Base-by-base conservation (phyloP, 176 grass and related monocot genomes). In the Puccinellia tenuiflora region DNA sequence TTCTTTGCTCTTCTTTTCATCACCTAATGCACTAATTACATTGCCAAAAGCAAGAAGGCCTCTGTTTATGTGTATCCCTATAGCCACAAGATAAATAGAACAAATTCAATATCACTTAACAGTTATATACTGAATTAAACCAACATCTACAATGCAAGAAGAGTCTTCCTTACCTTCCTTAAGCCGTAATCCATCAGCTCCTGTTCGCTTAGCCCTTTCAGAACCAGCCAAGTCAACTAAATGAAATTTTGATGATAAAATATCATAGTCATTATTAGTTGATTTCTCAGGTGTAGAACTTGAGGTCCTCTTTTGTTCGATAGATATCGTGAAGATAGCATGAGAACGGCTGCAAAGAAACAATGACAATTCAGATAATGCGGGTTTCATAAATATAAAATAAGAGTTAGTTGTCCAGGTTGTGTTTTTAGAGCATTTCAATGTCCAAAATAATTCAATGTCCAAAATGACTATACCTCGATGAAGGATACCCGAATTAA, bases 401-500 rank as follows among this genome's bases (percentile, higher is more conserved):
- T 47, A 14, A 47, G 29, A 73, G 48, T 29, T 73, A 48, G 24
- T 73, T 26, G 40, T 10, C 69, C 25, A 73, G 42, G 25, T 47
- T 47, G 21, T n/a, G n/a, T 46, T 71, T 45, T 28, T 46, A 71
- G 68, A 43, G 39, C 21, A 71, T 26, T 24, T 28, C 22, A 46
- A 3, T 71, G 39, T 71, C 68, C 22, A 46, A 71, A 47, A 31
- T 3, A 5, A 63, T 63, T 63, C n/a, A n/a, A n/a, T n/a, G n/a
- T n/a, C n/a, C n/a, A n/a, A n/a, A n/a, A n/a, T n/a, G n/a, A n/a
- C 6, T 63, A 16, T 85, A 99, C 96, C 96, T 99, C 96, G 63
- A 99, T 99, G 40, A 96, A 99, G n/a, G 96, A 96, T 29, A 99
- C 96, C 72, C 96, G 86, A 86, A 99, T 91, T 50, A 94, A 88